Percentiles rank a stretch among this genome's conserved stretches.
phyloP scores from a whole-genome alignment of 805 yeast genomes.

The Saccharomyces jurei region DNA sequence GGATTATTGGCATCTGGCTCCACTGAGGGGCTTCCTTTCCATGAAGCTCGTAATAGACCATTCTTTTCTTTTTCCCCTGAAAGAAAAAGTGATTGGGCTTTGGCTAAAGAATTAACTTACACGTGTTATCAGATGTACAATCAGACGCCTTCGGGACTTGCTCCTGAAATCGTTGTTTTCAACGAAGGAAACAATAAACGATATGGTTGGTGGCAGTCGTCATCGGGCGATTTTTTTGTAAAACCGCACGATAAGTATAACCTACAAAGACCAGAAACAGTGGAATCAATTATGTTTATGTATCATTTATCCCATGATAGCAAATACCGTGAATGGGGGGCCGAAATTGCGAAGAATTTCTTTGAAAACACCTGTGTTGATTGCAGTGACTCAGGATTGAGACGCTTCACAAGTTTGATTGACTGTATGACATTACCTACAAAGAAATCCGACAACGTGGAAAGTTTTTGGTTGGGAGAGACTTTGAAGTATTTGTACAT shows the following conservation, averaged over 20 bases:
- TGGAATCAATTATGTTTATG: slow-evolving; percentile 74
- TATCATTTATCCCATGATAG: slow-evolving; percentile 74
- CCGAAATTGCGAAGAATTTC: slow-evolving; percentile 71
- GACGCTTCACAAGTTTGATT: slow-evolving; percentile 52
- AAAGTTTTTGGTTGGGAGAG: slow-evolving; percentile 90
- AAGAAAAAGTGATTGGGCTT: slow-evolving; percentile 53
- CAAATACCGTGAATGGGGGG: slow-evolving; percentile 83
- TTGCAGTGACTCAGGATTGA: slow-evolving; percentile 25
- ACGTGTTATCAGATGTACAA: slow-evolving; percentile 82
- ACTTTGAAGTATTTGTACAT: slow-evolving; percentile 80
- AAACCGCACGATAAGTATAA: slow-evolving; percentile 73
- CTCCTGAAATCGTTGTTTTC: slow-evolving; percentile 87
- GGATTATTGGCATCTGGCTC: slow-evolving; percentile 87
- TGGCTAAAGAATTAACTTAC: slow-evolving; percentile 68
- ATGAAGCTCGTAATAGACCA: slow-evolving; percentile 46
- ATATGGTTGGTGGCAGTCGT: slow-evolving; percentile 26
- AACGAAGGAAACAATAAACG: slow-evolving; percentile 36
- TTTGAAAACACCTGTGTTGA: slow-evolving; percentile 48
- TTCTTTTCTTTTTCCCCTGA: slow-evolving; percentile 60
- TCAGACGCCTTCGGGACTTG: slow-evolving; percentile 64
- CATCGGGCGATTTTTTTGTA: slow-evolving; percentile 51
- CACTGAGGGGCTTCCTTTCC: slow-evolving; percentile 55
- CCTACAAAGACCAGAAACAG: slow-evolving; percentile 89
- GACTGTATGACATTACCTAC: slow-evolving; percentile 59
- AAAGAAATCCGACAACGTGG: slow-evolving; percentile 60